Evolutionary conservation across 768 basidiomycete species (phyloP).

Genomic region (Lentinula sp.): DNA sequence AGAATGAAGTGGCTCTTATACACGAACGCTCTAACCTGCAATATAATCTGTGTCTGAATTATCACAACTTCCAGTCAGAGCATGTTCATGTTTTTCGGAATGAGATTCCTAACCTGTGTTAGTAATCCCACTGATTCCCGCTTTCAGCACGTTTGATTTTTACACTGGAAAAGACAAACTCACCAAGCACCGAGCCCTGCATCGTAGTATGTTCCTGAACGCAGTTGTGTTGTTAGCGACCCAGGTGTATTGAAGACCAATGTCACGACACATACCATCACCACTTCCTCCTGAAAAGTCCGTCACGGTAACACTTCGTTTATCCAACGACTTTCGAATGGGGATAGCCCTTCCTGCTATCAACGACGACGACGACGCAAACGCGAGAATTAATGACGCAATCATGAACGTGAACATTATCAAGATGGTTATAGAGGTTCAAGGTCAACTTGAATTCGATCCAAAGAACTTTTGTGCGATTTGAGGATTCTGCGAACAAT

Average conservation of each 20-base stretch:
- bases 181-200: neutral
- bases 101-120: neutral
- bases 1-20: neutral
- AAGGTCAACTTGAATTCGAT: constrained; percentile 6
- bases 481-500: neutral
- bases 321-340: neutral
- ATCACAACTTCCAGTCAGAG: neutral
- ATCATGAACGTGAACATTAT: neutral
- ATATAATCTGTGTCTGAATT: neutral
- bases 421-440: neutral
- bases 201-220: neutral
- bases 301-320: neutral
- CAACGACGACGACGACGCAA: neutral
- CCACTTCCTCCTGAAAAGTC: constrained; percentile 4
- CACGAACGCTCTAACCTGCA: neutral
- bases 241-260: neutral
- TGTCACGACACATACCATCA: neutral
- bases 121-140: neutral
- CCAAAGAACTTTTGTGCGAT: neutral
- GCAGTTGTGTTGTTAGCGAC: neutral
- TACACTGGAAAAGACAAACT: neutral
- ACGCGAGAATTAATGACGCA: neutral
- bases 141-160: neutral
- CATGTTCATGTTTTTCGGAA: neutral
- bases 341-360: neutral